Evolutionary conservation across 2,329 filamentous ascomycete genomes (phyloP), one percentile per base, ranked within the genome.

Genomic region (Fusarium caatingaense): DNA sequence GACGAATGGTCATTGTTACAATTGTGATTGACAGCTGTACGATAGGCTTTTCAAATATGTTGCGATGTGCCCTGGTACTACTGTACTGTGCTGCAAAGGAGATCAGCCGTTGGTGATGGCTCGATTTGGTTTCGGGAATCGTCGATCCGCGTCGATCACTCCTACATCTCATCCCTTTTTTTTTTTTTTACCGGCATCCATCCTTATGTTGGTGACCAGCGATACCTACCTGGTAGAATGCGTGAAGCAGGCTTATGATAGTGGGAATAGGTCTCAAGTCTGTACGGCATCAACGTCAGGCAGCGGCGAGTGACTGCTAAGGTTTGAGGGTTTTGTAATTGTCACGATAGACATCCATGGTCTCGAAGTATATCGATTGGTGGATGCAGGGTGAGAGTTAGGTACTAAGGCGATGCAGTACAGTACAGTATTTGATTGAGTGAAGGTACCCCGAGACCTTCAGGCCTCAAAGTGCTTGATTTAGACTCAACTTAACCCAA

Each of bases 131-230:
- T 55, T 69, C 68, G 68, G 68, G 68, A 71, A 69, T 69, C 68
- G 68, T 58, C 44, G 65, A 72, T 69, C 69, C 51, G 37, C 42
- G 68, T 69, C 56, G 69, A 72, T 72, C 69, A 67, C 44, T 56
- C 48, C 64, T 66, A 66, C 53, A 67, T 41, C 53, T 61, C 30
- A 46, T 47, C 34, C 34, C 32, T 18, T 60, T 65, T 56, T 56
- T 51, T 30, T 57, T 44, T 56, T 51, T 30, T 57, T 44, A 23
- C 57, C 20, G 32, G 27, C 27, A 65, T 30, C 18, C 34, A 37
- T 37, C 18, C 18, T 37, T 23, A 25, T 37, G 34, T 37, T 37
- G 34, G 16, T 34, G 5, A 18, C 32, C 32, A 34, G 16, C 32
- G 32, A 34, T 37, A n/a, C 34, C 34, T 37, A 37, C 34, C 34